Conservation (phyloP, 2,329 filamentous ascomycete species). For the Alternaria burnsii region DNA sequence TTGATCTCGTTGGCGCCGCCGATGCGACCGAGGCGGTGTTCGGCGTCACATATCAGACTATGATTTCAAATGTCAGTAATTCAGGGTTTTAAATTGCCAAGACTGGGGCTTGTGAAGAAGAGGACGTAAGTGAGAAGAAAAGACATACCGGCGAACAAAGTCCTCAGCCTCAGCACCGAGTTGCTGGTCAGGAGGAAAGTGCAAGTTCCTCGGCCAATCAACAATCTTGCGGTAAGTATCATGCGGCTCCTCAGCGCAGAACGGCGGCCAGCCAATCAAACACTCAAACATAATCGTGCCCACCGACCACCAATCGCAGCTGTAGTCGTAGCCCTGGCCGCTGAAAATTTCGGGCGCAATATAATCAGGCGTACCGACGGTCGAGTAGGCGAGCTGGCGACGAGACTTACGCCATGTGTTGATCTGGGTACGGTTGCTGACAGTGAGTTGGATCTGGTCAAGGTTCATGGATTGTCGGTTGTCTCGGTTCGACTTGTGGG, state of each 20-base stretch:
- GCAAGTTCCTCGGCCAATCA: slow-evolving; percentile 94
- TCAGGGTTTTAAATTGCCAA: no score
- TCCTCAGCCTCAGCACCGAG: slow-evolving; percentile 89
- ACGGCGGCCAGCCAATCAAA: slow-evolving; percentile 96
- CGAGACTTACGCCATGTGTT: slow-evolving; percentile 98
- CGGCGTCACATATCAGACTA: slow-evolving; percentile 92
- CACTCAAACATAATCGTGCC: slow-evolving; percentile 99
- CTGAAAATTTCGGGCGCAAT: slow-evolving; percentile 99
- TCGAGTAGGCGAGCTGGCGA: slow-evolving; percentile 95
- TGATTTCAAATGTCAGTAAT: slow-evolving; percentile 24
- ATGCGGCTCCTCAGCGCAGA: slow-evolving; percentile 96
- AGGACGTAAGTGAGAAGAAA: background rate
- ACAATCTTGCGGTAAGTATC: slow-evolving; percentile 99
- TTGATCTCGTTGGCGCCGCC: slow-evolving; percentile 92
- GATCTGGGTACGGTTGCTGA: slow-evolving; percentile 96
- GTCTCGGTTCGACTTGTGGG: slow-evolving; percentile 56
- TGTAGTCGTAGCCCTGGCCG: slow-evolving; percentile 92
- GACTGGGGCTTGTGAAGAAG: background rate
- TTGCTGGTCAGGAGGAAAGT: slow-evolving; percentile 95
- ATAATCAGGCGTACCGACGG: slow-evolving; percentile 97
- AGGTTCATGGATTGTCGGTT: slow-evolving; percentile 95
- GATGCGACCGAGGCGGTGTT: slow-evolving; percentile 85
- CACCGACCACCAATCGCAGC: slow-evolving; percentile 99
- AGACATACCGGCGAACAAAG: slow-evolving; percentile 82
- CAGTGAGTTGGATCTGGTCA: slow-evolving; percentile 97